These are phyloP conservation scores for Fusarium udum DNA, from an alignment of 2,329 filamentous ascomycete genomes.

Conservation along the genomic window DNA sequence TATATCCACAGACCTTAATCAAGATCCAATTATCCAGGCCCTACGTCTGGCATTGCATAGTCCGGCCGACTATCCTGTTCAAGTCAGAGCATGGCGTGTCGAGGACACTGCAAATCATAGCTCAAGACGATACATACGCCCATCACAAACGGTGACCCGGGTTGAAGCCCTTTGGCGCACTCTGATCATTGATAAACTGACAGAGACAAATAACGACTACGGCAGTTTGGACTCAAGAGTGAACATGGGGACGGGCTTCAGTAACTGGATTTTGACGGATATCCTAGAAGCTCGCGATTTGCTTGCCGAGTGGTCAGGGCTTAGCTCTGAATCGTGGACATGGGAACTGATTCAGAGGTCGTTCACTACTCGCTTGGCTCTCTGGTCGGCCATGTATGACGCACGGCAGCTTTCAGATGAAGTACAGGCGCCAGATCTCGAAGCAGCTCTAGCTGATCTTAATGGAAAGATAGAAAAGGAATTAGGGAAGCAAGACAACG, in stretches of 20 bases:
- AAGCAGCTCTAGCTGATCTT: background rate
- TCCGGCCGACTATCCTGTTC: background rate
- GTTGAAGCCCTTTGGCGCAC: background rate
- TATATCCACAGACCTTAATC: background rate
- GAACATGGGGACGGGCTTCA: background rate
- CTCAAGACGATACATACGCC: background rate
- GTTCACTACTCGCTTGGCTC: background rate
- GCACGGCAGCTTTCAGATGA: background rate
- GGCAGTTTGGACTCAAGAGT: background rate
- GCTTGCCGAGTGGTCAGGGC: background rate
- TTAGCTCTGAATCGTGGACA: background rate
- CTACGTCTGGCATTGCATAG: background rate
- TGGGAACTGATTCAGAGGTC: background rate
- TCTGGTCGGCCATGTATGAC: background rate
- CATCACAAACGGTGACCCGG: background rate
- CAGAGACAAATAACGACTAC: background rate
- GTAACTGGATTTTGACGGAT: background rate
- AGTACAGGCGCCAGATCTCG: background rate
- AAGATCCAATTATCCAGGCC: background rate
- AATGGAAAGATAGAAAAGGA: background rate
- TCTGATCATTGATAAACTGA: background rate
- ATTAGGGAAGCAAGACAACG: accelerated
- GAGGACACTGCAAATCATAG: background rate
- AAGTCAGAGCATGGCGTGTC: background rate
- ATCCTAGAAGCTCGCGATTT: background rate